A percentile compares a stretch with the other conserved stretches of the same genome.
These are phyloP conservation scores for Naganishia vaughanmartiniae DNA, from an alignment of 768 basidiomycete species.

Conservation along the genomic window DNA sequence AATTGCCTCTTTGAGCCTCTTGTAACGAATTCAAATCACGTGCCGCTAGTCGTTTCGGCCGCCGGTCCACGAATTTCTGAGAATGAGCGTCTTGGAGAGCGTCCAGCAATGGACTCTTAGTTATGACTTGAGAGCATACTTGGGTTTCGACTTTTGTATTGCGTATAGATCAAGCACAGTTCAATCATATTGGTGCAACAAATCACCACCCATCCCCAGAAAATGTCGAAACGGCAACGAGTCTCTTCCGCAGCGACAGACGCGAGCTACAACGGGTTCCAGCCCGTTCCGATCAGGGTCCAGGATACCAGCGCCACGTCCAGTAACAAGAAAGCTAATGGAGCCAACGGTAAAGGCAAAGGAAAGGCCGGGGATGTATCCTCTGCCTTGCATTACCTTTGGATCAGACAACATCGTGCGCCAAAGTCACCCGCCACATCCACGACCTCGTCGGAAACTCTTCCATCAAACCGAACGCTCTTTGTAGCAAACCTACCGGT, in stretches of 20 bases:
- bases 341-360: neutral
- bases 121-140: too few relatives aligned
- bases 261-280: conserved; percentile 11
- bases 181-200: too few relatives aligned
- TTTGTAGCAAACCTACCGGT: conserved; percentile 88
- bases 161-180: too few relatives aligned
- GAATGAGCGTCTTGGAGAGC: neutral
- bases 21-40: neutral
- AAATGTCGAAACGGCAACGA: conserved; percentile 17
- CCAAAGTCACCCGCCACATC: neutral
- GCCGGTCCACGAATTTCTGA: neutral
- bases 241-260: conserved; percentile 2
- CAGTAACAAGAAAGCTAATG: neutral
- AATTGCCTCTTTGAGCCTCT: conserved; percentile 15
- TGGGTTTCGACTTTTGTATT: too few relatives aligned
- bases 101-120: neutral
- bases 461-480: conserved; percentile 65
- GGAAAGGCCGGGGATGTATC: conserved; percentile 7
- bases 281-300: conserved; percentile 13
- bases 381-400: conserved; percentile 22
- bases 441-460: neutral
- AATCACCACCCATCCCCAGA: too few relatives aligned
- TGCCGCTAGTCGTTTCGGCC: neutral
- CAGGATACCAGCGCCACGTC: neutral
- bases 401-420: conserved; percentile 31